These are phyloP conservation scores for Astrocystis sublimbata DNA, from an alignment of 495 filamentous ascomycete genomes.

Conservation along the genomic window DNA sequence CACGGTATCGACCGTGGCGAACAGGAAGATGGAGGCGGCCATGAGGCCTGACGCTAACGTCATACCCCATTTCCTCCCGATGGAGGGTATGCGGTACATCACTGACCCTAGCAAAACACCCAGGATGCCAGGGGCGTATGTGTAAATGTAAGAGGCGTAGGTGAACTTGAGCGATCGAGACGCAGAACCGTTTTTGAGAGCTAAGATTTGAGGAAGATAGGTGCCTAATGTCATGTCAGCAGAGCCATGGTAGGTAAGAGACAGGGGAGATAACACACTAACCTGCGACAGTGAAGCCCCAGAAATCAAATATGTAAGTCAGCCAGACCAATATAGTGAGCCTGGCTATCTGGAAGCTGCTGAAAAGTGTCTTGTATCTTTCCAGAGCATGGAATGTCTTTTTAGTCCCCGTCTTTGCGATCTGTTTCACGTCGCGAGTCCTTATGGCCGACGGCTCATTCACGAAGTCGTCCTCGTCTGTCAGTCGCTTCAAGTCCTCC, in stretches of 20 bases:
- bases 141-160: constrained; percentile 47
- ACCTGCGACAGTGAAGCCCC: constrained; percentile 16
- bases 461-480: not conserved
- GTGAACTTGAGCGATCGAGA: constrained; percentile 27
- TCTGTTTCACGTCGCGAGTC: not conserved
- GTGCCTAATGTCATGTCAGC: constrained; percentile 28
- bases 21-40: constrained; percentile 47
- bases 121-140: constrained; percentile 46
- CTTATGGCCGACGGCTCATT: not conserved
- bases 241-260: not conserved
- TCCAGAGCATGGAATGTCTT: not conserved
- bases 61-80: constrained; percentile 51
- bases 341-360: constrained; percentile 5
- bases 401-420: not conserved
- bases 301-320: constrained; percentile 16
- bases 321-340: constrained; percentile 12
- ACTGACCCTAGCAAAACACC: constrained; percentile 44
- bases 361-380: not conserved
- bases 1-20: constrained; percentile 43
- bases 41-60: constrained; percentile 48
- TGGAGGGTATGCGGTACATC: constrained; percentile 39
- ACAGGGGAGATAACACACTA: not conserved
- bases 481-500: constrained; percentile 3
- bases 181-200: constrained; percentile 40
- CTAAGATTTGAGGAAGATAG: constrained; percentile 44